These are phyloP conservation scores for Euphorbia peplus DNA, from an alignment of 345 rosid genomes.

Conservation along the genomic window DNA sequence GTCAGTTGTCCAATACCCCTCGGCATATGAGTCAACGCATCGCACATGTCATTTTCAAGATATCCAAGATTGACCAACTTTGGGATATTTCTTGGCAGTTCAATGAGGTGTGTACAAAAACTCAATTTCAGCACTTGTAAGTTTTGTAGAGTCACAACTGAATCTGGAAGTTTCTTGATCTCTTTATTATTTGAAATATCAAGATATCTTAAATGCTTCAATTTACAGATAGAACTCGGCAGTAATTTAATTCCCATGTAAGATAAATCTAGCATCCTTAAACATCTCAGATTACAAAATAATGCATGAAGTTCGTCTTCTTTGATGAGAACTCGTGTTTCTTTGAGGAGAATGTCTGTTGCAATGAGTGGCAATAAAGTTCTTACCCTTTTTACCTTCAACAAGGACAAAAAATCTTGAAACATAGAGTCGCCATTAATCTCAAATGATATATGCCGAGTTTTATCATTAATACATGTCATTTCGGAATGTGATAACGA, in stretches of 20 bases:
- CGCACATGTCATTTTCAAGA: neutral
- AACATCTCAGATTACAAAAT: neutral
- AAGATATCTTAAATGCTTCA: slow-evolving; percentile 25
- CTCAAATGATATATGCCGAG: too few relatives aligned
- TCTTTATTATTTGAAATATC: slow-evolving; percentile 11
- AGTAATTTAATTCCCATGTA: neutral
- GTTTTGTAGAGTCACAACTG: slow-evolving; percentile 5
- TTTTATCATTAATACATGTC: too few relatives aligned
- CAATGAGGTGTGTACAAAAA: neutral
- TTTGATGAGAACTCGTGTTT: neutral
- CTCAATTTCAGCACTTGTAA: slow-evolving; percentile 15
- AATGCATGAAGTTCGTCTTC: neutral
- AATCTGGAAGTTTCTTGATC: slow-evolving; percentile 14
- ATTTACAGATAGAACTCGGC: slow-evolving; percentile 2
- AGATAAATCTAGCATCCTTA: neutral
- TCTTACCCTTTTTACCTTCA: too few relatives aligned
- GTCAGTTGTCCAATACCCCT: slow-evolving; percentile 3
- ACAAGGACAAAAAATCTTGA: too few relatives aligned
- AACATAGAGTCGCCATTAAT: too few relatives aligned
- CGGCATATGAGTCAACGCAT: slow-evolving; percentile 1
- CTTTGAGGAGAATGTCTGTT: neutral
- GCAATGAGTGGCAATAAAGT: neutral
- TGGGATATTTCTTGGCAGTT: neutral
- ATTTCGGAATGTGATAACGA: too few relatives aligned
- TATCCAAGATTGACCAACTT: slow-evolving; percentile 6